Base-by-base conservation (phyloP, 2,329 filamentous ascomycete species). In the Allantophomopsis cytisporea region DNA sequence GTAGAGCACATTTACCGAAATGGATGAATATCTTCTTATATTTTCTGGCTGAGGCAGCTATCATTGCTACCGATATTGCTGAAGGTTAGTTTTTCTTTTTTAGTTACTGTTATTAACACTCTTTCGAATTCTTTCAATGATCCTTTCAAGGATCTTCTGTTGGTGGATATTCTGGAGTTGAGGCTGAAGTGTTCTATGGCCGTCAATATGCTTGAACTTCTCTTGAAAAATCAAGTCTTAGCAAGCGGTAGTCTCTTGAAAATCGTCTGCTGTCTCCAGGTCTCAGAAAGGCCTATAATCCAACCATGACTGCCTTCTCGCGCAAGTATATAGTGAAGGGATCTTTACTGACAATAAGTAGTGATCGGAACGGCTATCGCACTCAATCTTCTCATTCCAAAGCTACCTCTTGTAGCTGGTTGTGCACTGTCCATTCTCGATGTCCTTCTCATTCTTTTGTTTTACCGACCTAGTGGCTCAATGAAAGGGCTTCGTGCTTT, bases 281-380 rank as follows among this genome's bases (percentile, higher is more conserved):
- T 5, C 4, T 3, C 23, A 28, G 8, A 28, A 34, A 14, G 2
- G 15, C 16, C 31, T 12, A 8, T 17, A 3, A n/a, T 32, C 28
- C 21, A 38, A 14, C 23, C 16, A 13, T 14, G 14, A 16, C 15
- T 18, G 7, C 7, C 18, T 20, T 36, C 16, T 36, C 35, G 21
- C 20, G 35, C 15, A 14, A 3, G 6, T 36, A 18, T 11, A 34
- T 7, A 17, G 16, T 34, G 12, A 34, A 11, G 10, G 15, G 21
- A 3, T 17, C 18, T 21, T 4, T n/a, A 36, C 16, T 23, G 35
- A 36, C 20, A 20, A 7, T 4, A 16, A 18, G 21, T 12, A 18
- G 78, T 83, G 15, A 82, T 83, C 46, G 79, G 79, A 38, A 80
- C 76, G 14, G 79, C 79, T 11, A 82, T 83, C 45, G 78, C 74